A percentile compares a stretch with the other conserved stretches of the same genome.
Conservation (phyloP, 176 grass and related monocot species). For the Puya raimondii region DNA sequence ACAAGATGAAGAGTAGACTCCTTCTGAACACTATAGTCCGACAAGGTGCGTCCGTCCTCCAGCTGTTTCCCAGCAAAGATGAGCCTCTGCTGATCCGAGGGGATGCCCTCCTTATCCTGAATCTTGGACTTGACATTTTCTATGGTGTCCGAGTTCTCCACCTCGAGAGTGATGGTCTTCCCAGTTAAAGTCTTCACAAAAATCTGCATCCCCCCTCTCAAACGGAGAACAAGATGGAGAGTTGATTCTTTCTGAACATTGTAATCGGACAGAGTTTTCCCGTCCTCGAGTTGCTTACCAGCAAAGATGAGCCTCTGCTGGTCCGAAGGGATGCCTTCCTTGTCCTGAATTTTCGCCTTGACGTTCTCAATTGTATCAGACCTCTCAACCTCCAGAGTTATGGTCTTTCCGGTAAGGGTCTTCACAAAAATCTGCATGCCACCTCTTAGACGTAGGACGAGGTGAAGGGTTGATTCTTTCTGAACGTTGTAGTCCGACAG, state of each 20-base stretch:
- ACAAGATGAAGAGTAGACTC: background rate
- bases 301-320: too few species aligned
- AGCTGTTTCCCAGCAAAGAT: constrained; percentile 1
- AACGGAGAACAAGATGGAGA: too few species aligned
- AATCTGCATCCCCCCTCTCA: constrained; percentile 17
- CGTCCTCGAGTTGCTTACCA: too few species aligned
- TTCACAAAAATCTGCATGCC: too few species aligned
- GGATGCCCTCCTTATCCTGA: background rate
- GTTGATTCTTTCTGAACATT: too few species aligned
- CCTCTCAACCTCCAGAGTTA: too few species aligned
- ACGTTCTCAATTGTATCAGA: too few species aligned
- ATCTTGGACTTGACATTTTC: background rate
- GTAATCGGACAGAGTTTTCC: too few species aligned
- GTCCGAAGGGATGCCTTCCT: too few species aligned
- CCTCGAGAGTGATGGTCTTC: background rate
- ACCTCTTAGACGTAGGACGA: background rate
- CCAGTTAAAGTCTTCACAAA: background rate
- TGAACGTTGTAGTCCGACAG: background rate
- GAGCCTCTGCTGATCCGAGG: background rate
- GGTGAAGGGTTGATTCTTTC: background rate
- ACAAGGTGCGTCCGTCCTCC: background rate
- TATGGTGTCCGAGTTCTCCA: background rate
- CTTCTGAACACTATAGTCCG: background rate
- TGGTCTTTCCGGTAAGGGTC: too few species aligned
- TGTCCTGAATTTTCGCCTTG: too few species aligned